phyloP scores from a whole-genome alignment of 495 filamentous ascomycete genomes.

The Hyaloscypha bicolor region DNA sequence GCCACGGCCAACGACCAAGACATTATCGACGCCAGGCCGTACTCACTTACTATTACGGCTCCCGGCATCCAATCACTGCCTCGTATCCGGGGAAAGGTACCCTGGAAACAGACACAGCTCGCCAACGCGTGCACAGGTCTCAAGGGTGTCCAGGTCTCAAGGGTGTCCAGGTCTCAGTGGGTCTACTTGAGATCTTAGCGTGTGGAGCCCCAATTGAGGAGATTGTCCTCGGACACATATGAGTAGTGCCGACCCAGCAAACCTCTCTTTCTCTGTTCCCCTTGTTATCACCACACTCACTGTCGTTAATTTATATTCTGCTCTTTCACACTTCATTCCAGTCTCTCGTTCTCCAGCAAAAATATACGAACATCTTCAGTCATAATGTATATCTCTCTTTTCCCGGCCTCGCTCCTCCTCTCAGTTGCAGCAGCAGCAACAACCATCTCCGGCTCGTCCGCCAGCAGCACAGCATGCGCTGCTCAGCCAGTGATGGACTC shows the following conservation, averaged over 20 bases:
- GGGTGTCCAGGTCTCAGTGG: background rate
- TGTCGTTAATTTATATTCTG: slow-evolving; percentile 3
- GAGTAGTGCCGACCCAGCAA: background rate
- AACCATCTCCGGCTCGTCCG: background rate
- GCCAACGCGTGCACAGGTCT: slow-evolving; percentile 10
- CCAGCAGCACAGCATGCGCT: slow-evolving; percentile 23
- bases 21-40: slow-evolving; percentile 7
- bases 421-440: slow-evolving; percentile 21
- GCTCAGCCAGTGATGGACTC: slow-evolving; percentile 27
- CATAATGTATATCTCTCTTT: slow-evolving; percentile 26
- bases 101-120: slow-evolving; percentile 2
- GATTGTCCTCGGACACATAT: slow-evolving; percentile 20
- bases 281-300: background rate
- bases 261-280: slow-evolving; percentile 8
- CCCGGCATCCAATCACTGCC: slow-evolving; percentile 2
- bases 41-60: background rate
- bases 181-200: slow-evolving; percentile 4
- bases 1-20: background rate
- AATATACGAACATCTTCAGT: background rate
- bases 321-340: background rate
- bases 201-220: slow-evolving; percentile 8
- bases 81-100: background rate
- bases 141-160: background rate
- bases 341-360: slow-evolving; percentile 3
- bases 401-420: slow-evolving; percentile 23